Base-by-base conservation (phyloP, 202 grass and related monocot species). In the Schoenoplectus triqueter region DNA sequence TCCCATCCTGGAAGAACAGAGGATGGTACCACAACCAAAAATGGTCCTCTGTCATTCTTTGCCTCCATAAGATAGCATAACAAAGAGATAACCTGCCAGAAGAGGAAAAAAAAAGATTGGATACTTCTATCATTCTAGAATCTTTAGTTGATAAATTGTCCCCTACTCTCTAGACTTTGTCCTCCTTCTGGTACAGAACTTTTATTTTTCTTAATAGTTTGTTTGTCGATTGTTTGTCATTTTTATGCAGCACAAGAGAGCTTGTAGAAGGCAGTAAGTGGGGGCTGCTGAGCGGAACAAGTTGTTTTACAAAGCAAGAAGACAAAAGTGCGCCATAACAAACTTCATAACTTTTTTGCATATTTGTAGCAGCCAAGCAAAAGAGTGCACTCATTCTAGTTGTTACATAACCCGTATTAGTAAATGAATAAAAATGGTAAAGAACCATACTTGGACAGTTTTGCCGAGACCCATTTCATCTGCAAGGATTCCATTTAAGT, bases 391-490 rank as follows among this genome's bases (percentile, higher is more conserved):
- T 61, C 39, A 89, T 46, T 10, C 60, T 51, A 74, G 41, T 10
- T 57, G 64, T 52, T 78, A 84, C 4, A 88, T 80, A 81, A 68
- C 15, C 78, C 15, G 69, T 55, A 84, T 46, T 45, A 84, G 71
- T 52, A 96, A 39, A 85, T 63, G 14, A 84, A 47, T 83, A 44
- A 71, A 87, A 3, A 86, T 50, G 48, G 66, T 51, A 85, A 61
- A 67, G 78, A 64, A 52, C 6, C 31, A 82, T 91, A 99, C 96
- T 89, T 98, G 95, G 70, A 98, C 95, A 87, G 95, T 98, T 98
- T 98, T 98, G 69, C 95, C 95, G 78, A 98, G 95, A 81, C 95
- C 95, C 95, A 98, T 98, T 89, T 98, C 95, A 90, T 98, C 95
- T 73, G 95, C 95, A 86, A 98, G 87, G 87, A 98, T 98, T 82